Evolutionary conservation across 1,284 basidiomycete species (phyloP), one percentile per base, ranked within the genome.

Genomic region (Sporisorium exsertum): DNA sequence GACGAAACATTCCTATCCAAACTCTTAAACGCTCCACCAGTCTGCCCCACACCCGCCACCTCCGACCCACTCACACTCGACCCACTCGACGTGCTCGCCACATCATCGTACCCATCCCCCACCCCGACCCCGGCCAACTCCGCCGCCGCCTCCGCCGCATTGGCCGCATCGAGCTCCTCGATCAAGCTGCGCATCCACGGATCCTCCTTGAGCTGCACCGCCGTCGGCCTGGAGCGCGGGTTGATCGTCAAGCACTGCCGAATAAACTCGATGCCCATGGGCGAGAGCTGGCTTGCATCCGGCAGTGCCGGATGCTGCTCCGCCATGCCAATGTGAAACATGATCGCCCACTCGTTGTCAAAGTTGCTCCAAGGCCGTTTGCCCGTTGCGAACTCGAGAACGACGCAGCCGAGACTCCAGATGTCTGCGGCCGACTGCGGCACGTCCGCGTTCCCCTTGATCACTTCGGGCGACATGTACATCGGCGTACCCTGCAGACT

Each of bases 401-500:
- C 91, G 24, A 99, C 95, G 84, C 97, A 99, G 6, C 97, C 97
- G 65, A 99, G 87, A 33, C 92, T 93, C 97, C 97, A 99, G 50
- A 99, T 92, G 85, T 99, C 97, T 91, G 97, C 97, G 3, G 97
- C 95, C n/a, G 96, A 96, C 69, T 93, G 91, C 60, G 92, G 89
- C 32, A 94, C 93, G 26, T 82, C 65, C 20, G 82, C 65, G 22
- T 86, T 86, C 18, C 92, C 90, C 87, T 97, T 95, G 88, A 99
- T 99, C 54, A 98, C 92, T 85, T 99, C 97, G 1, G 97, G 97
- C 12, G 94, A 96, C 93, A 99, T 97, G 87, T 99, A 99, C 96
- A 99, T 99, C 0, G 97, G 97, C 20, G 97, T 99, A 15, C 97
- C 97, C 2, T 96, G 97, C 61, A 84, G 56, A 55, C 72, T 77